These are phyloP conservation scores for Annulohypoxylon stygium DNA, from an alignment of 495 filamentous ascomycete genomes.

Conservation along the genomic window DNA sequence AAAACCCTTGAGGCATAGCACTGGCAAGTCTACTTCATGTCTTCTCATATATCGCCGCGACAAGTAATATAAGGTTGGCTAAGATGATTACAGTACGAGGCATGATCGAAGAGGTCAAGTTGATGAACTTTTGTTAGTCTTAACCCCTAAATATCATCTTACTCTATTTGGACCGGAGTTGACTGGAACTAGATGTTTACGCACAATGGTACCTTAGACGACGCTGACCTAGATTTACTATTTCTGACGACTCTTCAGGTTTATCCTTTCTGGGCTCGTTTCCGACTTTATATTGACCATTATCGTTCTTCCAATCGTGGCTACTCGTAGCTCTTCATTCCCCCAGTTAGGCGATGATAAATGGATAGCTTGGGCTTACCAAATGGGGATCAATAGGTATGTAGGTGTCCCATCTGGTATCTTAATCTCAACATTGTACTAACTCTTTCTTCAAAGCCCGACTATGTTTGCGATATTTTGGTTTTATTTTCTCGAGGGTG, in stretches of 20 bases:
- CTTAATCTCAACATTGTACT: too few species aligned
- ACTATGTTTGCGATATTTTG: background rate
- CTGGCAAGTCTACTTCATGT: background rate
- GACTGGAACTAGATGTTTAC: constrained; percentile 14
- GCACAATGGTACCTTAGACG: constrained; percentile 1
- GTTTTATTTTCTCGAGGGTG: background rate
- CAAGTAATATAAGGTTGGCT: background rate
- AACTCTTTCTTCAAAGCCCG: background rate
- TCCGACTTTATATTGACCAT: background rate
- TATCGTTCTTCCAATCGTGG: background rate
- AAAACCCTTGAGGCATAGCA: background rate
- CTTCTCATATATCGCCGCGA: background rate
- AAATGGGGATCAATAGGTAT: background rate
- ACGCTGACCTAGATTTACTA: background rate
- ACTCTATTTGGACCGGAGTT: background rate
- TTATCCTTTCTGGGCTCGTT: constrained; percentile 3
- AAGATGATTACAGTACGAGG: background rate
- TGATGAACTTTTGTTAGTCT: constrained; percentile 14
- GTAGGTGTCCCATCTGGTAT: background rate
- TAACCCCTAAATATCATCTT: background rate
- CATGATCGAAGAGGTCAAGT: background rate
- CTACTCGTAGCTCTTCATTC: background rate
- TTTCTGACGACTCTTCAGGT: background rate
- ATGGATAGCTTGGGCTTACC: background rate
- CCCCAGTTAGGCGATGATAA: background rate